These are phyloP conservation scores for Fusarium pseudoanthophilum DNA, from an alignment of 2,329 filamentous ascomycete genomes.

Conservation along the genomic window DNA sequence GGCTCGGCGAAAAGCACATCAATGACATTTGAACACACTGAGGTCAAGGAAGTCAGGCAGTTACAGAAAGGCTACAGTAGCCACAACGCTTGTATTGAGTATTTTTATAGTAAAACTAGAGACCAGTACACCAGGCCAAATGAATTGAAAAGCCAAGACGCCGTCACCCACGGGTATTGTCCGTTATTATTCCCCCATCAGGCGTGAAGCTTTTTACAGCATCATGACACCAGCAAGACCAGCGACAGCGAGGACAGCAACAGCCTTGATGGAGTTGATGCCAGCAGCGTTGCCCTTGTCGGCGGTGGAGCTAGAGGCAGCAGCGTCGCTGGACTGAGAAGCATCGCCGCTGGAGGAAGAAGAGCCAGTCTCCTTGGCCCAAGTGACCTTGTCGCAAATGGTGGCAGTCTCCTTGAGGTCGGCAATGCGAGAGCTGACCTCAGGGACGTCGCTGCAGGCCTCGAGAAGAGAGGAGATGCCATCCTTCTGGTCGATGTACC, in stretches of 20 bases:
- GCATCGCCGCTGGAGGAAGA: slow-evolving; percentile 3
- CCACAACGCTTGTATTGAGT: not conserved
- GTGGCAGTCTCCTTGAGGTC: not conserved
- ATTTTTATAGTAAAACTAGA: not conserved
- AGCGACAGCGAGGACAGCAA: slow-evolving; percentile 14
- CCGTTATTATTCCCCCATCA: not conserved
- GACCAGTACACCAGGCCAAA: slow-evolving; percentile 1
- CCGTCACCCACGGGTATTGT: not conserved
- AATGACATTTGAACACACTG: not conserved
- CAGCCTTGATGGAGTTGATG: slow-evolving; percentile 17
- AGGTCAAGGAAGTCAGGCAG: not conserved
- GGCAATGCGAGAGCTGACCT: slow-evolving; percentile 19
- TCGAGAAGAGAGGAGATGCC: slow-evolving; percentile 35
- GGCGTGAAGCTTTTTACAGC: not conserved
- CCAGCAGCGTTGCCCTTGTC: slow-evolving; percentile 14
- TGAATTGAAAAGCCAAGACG: not conserved
- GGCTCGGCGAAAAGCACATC: too few relatives aligned
- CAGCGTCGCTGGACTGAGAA: not conserved
- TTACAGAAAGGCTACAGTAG: not conserved
- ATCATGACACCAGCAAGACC: slow-evolving; percentile 32
- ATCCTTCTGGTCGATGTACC: slow-evolving; percentile 32
- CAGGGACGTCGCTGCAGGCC: slow-evolving; percentile 47
- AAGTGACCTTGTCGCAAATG: slow-evolving; percentile 21
- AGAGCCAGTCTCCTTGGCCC: slow-evolving; percentile 23
- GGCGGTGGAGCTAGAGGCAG: not conserved